Base-by-base conservation (phyloP, 2,329 filamentous ascomycete species). In the Mollisia scopiformis region DNA sequence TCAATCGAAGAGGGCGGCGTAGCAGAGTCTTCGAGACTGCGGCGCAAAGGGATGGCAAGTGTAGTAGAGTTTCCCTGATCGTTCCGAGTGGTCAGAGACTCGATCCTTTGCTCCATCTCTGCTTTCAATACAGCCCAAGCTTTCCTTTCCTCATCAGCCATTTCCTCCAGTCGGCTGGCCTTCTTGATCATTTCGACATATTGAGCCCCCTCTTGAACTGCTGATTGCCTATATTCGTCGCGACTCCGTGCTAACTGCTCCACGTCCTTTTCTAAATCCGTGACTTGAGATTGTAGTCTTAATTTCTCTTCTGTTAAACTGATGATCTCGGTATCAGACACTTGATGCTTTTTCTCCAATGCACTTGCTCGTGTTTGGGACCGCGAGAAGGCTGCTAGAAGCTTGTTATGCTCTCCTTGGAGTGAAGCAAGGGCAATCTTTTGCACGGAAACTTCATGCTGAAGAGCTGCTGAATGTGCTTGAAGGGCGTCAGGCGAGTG, bases 401-500 rank as follows among this genome's bases (percentile, higher is more conserved):
- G 74, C 49, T 76, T 77, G 56, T 83, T 77, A 66, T 85, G 82
- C 69, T 85, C 82, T n/a, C 76, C 75, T 66, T 84, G 82, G 6
- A 85, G 73, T 1, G 80, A 82, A 62, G 82, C 79, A 23, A 83
- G 75, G 13, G 79, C 78, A 19, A 84, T 73, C 4, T 82, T 80
- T 64, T 84, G 83, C 59, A 83, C 73, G 16, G 79, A 82, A 37
- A 84, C 75, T 68, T 84, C 80, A 66, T 83, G 82, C 65, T 84
- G 83, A 7, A 85, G 74, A 53, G 69, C 68, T 14, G 71, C 69
- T 14, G 72, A 64, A 55, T 73, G 71, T 5, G 64, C 65, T 51
- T 71, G 69, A 47, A 73, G 62, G 47, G 71, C 71, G 50, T 73
- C 71, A 8, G 67, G 31, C 11, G 65, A 58, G 35, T 62, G 67